Evolutionary conservation across 2,329 filamentous ascomycete species (phyloP), one percentile per base, ranked within the genome.

Genomic region (Blastomyces parvus): DNA sequence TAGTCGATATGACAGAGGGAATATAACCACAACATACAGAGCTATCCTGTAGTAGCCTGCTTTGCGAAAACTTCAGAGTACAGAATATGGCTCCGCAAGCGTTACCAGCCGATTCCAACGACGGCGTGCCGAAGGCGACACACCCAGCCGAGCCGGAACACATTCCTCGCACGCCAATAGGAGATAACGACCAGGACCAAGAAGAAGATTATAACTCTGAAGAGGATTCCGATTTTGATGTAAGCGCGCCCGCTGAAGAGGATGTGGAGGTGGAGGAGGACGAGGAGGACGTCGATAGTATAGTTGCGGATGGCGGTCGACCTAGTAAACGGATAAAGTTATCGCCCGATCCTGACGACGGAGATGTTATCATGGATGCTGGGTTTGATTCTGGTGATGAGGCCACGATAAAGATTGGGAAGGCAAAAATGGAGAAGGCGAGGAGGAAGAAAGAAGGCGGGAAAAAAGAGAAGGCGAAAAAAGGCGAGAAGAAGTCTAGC

Each of bases 361-460:
- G 65, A 11, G 66, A 64, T 38, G 64, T 61, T 27, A 58, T 63
- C 11, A 38, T 64, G n/a, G 74, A 74, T 11, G 72, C 73, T 6
- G 79, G 78, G 46, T 71, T 84, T 3, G 80, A 83, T 64, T 84
- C 82, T 9, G 83, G 83, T 3, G 83, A 85, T 67, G 83, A 84
- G 67, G 79, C 74, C 8, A 84, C 80, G n/a, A 83, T 84, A 52
- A 74, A 74, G 62, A 82, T 80, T 65, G 78, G 76, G 19, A 77
- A 76, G 63, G 71, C 73, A 60, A 78, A 71, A 67, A 73, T 70
- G 63, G 63, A 70, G 63, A 81, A 77, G 67, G 72, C 72, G 52
- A 76, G 74, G 68, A 74, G 71, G 63, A 80, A 77, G 63, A 80
- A 77, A 48, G 76, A 75, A 67, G 76, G 74, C 62, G 73, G 70